Conservation (phyloP, 371 early-diverging fungal genomes). For the Mucor ambiguus region DNA sequence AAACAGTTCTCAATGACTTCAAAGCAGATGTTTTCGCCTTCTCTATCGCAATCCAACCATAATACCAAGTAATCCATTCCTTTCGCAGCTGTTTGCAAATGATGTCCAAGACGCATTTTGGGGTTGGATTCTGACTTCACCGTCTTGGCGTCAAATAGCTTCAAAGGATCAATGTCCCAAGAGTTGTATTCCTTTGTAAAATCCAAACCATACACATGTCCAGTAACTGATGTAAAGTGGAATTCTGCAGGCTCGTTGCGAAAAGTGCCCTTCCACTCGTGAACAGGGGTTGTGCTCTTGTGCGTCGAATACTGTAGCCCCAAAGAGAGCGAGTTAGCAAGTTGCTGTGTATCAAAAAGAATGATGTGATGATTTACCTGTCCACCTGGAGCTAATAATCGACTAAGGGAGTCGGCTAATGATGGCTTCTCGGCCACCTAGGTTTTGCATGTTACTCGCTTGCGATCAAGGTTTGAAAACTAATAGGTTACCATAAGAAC, state of each 20-base stretch:
- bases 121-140: slow-evolving; percentile 50
- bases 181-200: slow-evolving; percentile 54
- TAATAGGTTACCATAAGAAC: slow-evolving; percentile 19
- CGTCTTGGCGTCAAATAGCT: slow-evolving; percentile 46
- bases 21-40: slow-evolving; percentile 77
- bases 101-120: slow-evolving; percentile 51
- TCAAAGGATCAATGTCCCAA: slow-evolving; percentile 51
- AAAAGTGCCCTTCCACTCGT: slow-evolving; percentile 50
- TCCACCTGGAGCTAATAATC: slow-evolving; percentile 52
- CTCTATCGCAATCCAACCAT: slow-evolving; percentile 81
- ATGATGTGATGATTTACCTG: slow-evolving; percentile 28
- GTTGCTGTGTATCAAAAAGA: neutral
- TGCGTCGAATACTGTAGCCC: slow-evolving; percentile 34
- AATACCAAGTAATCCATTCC: slow-evolving; percentile 58
- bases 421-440: slow-evolving; percentile 81
- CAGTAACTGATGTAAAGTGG: slow-evolving; percentile 52
- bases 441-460: neutral
- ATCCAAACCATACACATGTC: slow-evolving; percentile 48
- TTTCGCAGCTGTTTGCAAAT: slow-evolving; percentile 46
- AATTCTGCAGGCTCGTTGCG: slow-evolving; percentile 39
- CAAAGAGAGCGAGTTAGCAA: neutral
- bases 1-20: slow-evolving; percentile 57
- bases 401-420: slow-evolving; percentile 67
- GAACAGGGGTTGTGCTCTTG: slow-evolving; percentile 44
- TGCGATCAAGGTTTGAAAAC: neutral